Evolutionary conservation across 2,329 filamentous ascomycete genomes (phyloP), one percentile per base, ranked within the genome.

Genomic region (Chlorencoelia australis): DNA sequence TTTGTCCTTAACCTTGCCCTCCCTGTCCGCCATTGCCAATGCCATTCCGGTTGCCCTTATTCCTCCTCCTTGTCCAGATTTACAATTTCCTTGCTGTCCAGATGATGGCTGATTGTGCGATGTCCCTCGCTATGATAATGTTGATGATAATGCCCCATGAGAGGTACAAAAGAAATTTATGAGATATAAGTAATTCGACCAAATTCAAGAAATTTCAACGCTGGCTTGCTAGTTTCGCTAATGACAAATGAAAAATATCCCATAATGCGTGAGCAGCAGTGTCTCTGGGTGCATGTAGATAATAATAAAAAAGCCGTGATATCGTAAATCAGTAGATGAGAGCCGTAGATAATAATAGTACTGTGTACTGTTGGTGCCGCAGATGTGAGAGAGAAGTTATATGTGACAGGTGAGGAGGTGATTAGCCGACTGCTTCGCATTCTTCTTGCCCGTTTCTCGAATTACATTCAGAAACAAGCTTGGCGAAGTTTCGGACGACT

Each of bases 401-500:
- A 11, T 8, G n/a, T n/a, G n/a, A n/a, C n/a, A n/a, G n/a, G n/a
- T 15, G 22, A 22, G 22, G 21, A 29, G 10, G 15, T 33, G 33
- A n/a, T n/a, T 31, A 39, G 24, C 29, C n/a, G n/a, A n/a, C n/a
- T n/a, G 50, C 40, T 27, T 33, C 40, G 41, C 49, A 47, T 21
- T 50, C 46, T 24, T 49, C 42, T 30, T 48, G 39, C 13, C 43
- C 44, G 48, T 61, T 65, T 17, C 43, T 45, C 14, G 49, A 42
- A 60, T 70, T 79, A 62, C 73, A 80, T 55, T 91, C 82, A 46
- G 82, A 76, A 51, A 94, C 82, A 73, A 94, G 87, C 61, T 85
- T 83, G 53, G 83, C 84, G 66, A 96, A 96, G 58, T 89, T 86
- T 50, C 79, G 77, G 36, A 98, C 86, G 32, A 96, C 87, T 47